Base-by-base conservation (phyloP, 352 stramenopile species). In the Thraustochytrium striatum region DNA sequence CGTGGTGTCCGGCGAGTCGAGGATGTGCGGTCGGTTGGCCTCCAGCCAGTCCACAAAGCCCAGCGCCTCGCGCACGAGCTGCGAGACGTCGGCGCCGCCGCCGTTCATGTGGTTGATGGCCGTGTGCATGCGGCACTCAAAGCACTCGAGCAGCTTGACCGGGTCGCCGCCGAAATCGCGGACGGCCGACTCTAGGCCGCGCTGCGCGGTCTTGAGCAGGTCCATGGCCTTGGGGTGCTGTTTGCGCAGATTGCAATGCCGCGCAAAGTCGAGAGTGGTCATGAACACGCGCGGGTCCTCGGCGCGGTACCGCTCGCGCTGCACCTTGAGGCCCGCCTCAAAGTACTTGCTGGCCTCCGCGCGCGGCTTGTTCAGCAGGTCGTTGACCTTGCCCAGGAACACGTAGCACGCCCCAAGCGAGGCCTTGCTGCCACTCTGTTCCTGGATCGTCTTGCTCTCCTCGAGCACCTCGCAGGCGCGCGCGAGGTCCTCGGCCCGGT, bases 321-420 rank as follows among this genome's bases (percentile, higher is more conserved):
- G 65, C n/a, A 53, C 8, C 16, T 50, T 8, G 19, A 13, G 30
- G 28, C 65, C 65, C 44, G 21, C 32, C 13, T 35, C 7, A 65
- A 75, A 41, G 11, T 43, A 41, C 38, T 70, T 32, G 16, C 16
- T 38, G 1, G 52, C 52, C 38, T 61, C 30, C 7, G 41, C 65
- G 11, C 7, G 35, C 5, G 5, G 16, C 30, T 30, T 32, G 16
- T 61, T 5, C 3, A 62, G 3, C 8, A 75, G 65, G 30, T 75
- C 65, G 25, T 19, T 36, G 30, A 75, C 65, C 43, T 61, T 58
- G 52, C 21, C 65, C 28, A 75, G 65, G 25, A 75, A 75, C 8
- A 75, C 65, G 50, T 61, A 75, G 44, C 65, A 75, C 5, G 65
- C 65, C 7, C 65, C 65, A 3, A 75, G 65, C 13, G 43, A 75